phyloP scores from a whole-genome alignment of 1,139 yeast species.

The Saccharomycopsis hybrid region DNA sequence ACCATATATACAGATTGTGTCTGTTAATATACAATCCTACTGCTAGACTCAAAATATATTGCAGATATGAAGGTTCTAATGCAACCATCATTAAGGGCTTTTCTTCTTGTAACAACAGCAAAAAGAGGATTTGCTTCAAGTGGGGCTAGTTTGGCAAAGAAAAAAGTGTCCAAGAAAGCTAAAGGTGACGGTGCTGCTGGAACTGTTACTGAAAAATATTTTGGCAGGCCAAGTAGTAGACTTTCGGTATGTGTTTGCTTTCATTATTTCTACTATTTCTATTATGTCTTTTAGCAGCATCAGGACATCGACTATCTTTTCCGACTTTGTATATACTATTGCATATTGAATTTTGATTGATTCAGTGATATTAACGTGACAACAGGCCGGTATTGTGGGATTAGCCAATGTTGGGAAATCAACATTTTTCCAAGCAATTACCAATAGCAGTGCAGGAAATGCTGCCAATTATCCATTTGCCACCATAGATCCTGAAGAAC shows the following conservation, averaged over 20 bases:
- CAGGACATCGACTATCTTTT: not conserved
- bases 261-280: not conserved
- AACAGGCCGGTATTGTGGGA: slow-evolving; percentile 53
- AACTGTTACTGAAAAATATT: slow-evolving; percentile 23
- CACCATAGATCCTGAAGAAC: slow-evolving; percentile 68
- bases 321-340: too few relatives aligned
- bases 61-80: not conserved
- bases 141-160: not conserved
- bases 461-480: slow-evolving; percentile 82
- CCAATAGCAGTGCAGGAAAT: slow-evolving; percentile 61
- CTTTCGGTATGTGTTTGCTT: slow-evolving; percentile 31
- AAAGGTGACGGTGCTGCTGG: not conserved
- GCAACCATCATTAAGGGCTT: not conserved
- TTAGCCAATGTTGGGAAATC: slow-evolving; percentile 75
- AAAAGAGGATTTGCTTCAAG: not conserved
- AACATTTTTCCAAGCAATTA: slow-evolving; percentile 62
- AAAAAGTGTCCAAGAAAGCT: not conserved
- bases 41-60: too few relatives aligned
- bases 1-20: too few relatives aligned
- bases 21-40: too few relatives aligned
- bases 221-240: slow-evolving; percentile 54
- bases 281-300: not conserved
- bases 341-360: too few relatives aligned
- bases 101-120: not conserved
- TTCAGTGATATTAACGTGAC: slow-evolving; percentile 2